These are phyloP conservation scores for Alternaria sp. DNA, from an alignment of 2,329 filamentous ascomycete genomes.

Conservation along the genomic window DNA sequence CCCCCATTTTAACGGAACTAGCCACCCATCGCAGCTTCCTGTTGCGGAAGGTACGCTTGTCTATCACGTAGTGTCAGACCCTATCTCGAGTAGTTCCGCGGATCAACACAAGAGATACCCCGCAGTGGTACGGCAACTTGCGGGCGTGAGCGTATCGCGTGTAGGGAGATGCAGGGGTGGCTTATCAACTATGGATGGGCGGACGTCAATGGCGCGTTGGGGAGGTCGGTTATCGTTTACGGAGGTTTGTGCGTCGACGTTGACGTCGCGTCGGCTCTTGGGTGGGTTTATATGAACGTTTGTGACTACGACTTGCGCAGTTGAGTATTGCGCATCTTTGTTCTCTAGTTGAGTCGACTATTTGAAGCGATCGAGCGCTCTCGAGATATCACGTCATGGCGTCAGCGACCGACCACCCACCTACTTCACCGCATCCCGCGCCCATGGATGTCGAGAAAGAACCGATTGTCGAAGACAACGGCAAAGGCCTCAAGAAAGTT, in stretches of 20 bases:
- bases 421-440: neutral
- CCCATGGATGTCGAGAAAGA: conserved; percentile 25
- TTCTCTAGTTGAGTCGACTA: neutral
- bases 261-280: neutral
- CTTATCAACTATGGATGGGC: conserved; percentile 18
- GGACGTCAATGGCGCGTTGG: conserved; percentile 18
- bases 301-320: neutral
- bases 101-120: conserved; percentile 15
- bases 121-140: conserved; percentile 19
- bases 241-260: neutral
- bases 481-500: conserved; percentile 7
- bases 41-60: conserved; percentile 19
- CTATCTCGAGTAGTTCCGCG: conserved; percentile 17
- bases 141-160: conserved; percentile 8
- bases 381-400: conserved; percentile 1
- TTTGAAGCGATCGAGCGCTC: neutral
- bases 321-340: neutral
- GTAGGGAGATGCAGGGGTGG: conserved; percentile 6
- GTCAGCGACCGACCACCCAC: neutral
- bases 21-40: conserved; percentile 27
- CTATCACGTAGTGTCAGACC: conserved; percentile 18
- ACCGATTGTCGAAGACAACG: conserved; percentile 7
- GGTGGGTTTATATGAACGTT: neutral
- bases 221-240: conserved; percentile 9
- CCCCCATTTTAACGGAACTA: neutral